A percentile compares a stretch with the other conserved stretches of the same genome.
phyloP scores from a whole-genome alignment of 2,329 filamentous ascomycete genomes.

The Herpotrichia juniperi region DNA sequence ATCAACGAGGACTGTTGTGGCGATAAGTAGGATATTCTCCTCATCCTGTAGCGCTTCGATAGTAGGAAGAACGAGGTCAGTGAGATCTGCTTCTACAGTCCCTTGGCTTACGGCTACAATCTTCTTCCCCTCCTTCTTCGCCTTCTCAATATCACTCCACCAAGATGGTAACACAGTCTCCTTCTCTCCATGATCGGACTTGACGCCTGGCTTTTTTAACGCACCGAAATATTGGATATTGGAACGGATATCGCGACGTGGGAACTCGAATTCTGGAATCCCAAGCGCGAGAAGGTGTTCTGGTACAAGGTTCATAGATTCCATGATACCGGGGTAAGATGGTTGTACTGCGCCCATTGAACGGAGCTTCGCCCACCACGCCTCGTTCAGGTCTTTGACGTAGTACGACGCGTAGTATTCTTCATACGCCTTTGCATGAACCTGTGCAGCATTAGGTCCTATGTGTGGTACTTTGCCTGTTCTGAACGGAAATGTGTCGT shows the following conservation, averaged over 20 bases:
- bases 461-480: constrained; percentile 18
- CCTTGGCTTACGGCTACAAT: constrained; percentile 58
- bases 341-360: constrained; percentile 16
- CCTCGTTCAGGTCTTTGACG: constrained; percentile 22
- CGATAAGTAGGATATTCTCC: constrained; percentile 50
- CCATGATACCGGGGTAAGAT: constrained; percentile 17
- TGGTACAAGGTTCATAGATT: constrained; percentile 24
- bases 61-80: constrained; percentile 54
- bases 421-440: constrained; percentile 18
- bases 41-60: constrained; percentile 50
- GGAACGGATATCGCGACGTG: constrained; percentile 42
- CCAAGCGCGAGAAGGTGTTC: constrained; percentile 43
- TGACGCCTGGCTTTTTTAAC: constrained; percentile 17
- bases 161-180: constrained; percentile 48
- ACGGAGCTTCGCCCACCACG: constrained; percentile 19
- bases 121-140: constrained; percentile 46
- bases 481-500: constrained; percentile 25
- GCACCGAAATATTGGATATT: constrained; percentile 54
- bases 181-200: neutral
- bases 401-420: constrained; percentile 5
- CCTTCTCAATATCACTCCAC: constrained; percentile 52
- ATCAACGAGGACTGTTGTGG: constrained; percentile 37
- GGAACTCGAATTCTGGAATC: constrained; percentile 44
- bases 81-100: constrained; percentile 49
- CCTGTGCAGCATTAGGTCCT: constrained; percentile 13